Percentiles rank a stretch among this genome's conserved stretches.
Conservation (phyloP, 2,329 filamentous ascomycete genomes). For the Nigrospora sphaerica region DNA sequence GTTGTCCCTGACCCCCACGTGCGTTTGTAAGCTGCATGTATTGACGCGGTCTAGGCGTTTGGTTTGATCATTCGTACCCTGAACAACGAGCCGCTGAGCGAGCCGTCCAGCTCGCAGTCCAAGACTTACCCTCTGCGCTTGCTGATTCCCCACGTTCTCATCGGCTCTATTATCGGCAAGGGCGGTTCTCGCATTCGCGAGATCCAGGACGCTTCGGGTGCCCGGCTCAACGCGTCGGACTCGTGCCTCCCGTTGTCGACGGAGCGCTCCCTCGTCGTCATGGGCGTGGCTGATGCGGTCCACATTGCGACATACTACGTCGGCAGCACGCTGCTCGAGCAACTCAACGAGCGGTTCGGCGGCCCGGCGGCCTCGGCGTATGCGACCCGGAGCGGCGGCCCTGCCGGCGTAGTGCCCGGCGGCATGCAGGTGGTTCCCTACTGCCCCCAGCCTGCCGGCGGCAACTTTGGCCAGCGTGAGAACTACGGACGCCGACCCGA, state of each 20-base stretch:
- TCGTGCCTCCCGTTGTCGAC: constrained; percentile 90
- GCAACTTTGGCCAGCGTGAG: constrained; percentile 86
- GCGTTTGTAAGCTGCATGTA: not conserved
- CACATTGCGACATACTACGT: constrained; percentile 99
- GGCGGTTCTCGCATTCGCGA: constrained; percentile 92
- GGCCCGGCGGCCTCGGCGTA: constrained; percentile 97
- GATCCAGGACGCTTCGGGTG: constrained; percentile 96
- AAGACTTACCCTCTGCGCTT: constrained; percentile 97
- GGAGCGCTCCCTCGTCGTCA: constrained; percentile 94
- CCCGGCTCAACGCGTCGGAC: constrained; percentile 92
- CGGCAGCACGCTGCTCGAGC: constrained; percentile 93
- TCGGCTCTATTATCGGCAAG: constrained; percentile 98
- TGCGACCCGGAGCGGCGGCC: constrained; percentile 86
- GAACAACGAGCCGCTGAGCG: constrained; percentile 89
- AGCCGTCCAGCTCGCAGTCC: constrained; percentile 83
- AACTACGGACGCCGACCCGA: constrained; percentile 71
- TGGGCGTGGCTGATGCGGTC: constrained; percentile 95
- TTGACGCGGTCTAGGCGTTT: constrained; percentile 61
- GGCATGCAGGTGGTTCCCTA: constrained; percentile 99
- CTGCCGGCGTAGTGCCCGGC: constrained; percentile 87
- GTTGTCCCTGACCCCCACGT: constrained; percentile 15
- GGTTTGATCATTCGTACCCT: constrained; percentile 96
- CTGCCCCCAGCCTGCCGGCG: constrained; percentile 83
- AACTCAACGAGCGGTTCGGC: constrained; percentile 93
- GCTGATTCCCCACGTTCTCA: constrained; percentile 92